phyloP scores from a whole-genome alignment of 1,284 basidiomycete species.

The Trichosporon coremiiforme region DNA sequence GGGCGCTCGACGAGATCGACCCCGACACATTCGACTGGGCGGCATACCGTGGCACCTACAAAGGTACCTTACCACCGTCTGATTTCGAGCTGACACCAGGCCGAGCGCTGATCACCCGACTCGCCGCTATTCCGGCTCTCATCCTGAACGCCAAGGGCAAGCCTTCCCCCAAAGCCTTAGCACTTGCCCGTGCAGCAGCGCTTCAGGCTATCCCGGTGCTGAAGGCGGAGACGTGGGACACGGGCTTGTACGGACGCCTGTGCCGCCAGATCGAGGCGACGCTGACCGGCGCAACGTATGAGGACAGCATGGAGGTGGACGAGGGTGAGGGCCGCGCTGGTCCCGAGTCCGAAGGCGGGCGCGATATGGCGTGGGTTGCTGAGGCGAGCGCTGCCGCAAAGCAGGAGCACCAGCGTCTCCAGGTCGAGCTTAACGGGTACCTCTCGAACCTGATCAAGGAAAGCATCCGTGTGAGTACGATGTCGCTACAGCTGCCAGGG shows the following conservation, averaged over 20 bases:
- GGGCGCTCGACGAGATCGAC: constrained; percentile 24
- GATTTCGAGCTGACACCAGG: constrained; percentile 32
- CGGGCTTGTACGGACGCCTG: constrained; percentile 29
- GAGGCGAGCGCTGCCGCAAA: constrained; percentile 32
- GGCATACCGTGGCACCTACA: constrained; percentile 44
- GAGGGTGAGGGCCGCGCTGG: constrained; percentile 18
- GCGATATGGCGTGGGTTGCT: constrained; percentile 46
- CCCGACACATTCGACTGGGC: constrained; percentile 35
- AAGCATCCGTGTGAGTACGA: constrained; percentile 47
- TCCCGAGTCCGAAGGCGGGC: constrained; percentile 33
- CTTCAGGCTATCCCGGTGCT: constrained; percentile 39
- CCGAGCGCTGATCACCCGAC: constrained; percentile 50
- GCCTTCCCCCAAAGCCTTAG: constrained; percentile 28
- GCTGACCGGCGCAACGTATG: constrained; percentile 20
- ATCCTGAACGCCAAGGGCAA: constrained; percentile 26
- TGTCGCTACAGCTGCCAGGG: too few species aligned
- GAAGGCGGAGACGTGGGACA: constrained; percentile 40
- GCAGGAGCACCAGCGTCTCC: constrained; percentile 40
- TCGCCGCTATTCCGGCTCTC: constrained; percentile 36
- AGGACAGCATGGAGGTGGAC: constrained; percentile 34
- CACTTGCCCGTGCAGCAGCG: constrained; percentile 39
- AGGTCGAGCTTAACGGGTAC: constrained; percentile 51
- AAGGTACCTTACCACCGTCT: constrained; percentile 36
- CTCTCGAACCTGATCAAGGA: constrained; percentile 54
- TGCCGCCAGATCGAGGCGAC: constrained; percentile 25